Evolutionary conservation across 805 yeast species (phyloP).

Genomic region (Schwanniomyces pseudopolymorphus): DNA sequence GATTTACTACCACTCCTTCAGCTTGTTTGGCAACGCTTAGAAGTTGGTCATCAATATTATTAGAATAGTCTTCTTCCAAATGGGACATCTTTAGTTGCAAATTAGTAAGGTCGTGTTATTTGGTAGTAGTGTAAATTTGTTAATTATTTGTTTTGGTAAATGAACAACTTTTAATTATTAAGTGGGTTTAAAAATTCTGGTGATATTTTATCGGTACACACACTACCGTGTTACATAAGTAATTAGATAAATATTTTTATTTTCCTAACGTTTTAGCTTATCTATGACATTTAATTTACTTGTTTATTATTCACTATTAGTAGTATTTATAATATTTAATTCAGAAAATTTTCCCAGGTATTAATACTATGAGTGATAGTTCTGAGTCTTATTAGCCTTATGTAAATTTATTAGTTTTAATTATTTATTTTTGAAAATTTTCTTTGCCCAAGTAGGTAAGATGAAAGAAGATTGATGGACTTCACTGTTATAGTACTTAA

Average conservation of each 20-base stretch:
- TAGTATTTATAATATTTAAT: too few relatives aligned
- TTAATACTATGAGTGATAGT: too few relatives aligned
- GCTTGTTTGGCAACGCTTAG: conserved; percentile 39
- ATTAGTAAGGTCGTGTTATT: conserved; percentile 19
- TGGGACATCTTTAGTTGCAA: conserved; percentile 10
- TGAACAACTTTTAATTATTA: conserved; percentile 7
- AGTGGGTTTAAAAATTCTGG: conserved; percentile 1
- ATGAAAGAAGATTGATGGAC: conserved; percentile 75
- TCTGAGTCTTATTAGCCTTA: too few relatives aligned
- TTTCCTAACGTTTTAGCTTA: too few relatives aligned
- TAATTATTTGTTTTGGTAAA: conserved; percentile 12
- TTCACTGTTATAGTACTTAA: conserved; percentile 63
- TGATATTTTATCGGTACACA: conserved; percentile 1
- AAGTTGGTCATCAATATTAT: conserved; percentile 44
- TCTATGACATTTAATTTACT: too few relatives aligned
- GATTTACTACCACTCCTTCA: conserved; percentile 16
- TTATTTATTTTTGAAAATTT: too few relatives aligned
- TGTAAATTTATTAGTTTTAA: too few relatives aligned
- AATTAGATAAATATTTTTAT: too few relatives aligned
- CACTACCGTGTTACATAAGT: not conserved
- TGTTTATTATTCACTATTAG: too few relatives aligned
- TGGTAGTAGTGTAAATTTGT: conserved; percentile 22
- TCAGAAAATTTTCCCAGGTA: too few relatives aligned
- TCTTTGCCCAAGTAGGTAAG: conserved; percentile 76
- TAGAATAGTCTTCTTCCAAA: conserved; percentile 22